phyloP scores from a whole-genome alignment of 257 asterid species.

The Solanum lycopersicoides region DNA sequence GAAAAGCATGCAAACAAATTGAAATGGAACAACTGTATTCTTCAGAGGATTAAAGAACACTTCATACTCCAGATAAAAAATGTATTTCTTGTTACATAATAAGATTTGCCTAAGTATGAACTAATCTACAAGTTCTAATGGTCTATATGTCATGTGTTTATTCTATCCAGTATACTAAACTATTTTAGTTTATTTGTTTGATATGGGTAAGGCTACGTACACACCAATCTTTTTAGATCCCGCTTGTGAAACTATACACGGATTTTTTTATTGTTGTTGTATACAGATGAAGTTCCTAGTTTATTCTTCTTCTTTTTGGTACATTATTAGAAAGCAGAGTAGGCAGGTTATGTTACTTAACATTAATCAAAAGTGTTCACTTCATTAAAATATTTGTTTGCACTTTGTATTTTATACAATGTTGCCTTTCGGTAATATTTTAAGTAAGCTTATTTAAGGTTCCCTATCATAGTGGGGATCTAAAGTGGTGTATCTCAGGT shows the following conservation, averaged over 20 bases:
- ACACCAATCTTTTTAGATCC: no score
- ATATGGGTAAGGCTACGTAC: not conserved
- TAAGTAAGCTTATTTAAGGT: not conserved
- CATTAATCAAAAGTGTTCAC: not conserved
- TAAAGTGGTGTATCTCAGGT: not conserved
- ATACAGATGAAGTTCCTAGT: not conserved
- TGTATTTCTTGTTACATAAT: not conserved
- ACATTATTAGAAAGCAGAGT: not conserved
- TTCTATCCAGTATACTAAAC: not conserved
- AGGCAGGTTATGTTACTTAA: not conserved
- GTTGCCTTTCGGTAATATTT: not conserved
- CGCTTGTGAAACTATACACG: not conserved
- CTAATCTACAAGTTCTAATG: not conserved
- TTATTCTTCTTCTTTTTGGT: not conserved
- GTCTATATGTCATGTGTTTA: not conserved
- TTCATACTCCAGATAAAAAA: not conserved
- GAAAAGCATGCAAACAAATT: no score
- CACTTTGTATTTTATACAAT: not conserved
- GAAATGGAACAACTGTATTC: not conserved
- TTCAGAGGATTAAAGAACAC: not conserved
- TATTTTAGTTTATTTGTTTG: not conserved
- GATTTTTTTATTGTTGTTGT: no score
- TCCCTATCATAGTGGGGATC: not conserved
- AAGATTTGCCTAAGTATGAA: not conserved
- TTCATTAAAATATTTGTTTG: not conserved